Evolutionary conservation across 371 early-diverging fungal species (phyloP), one percentile per base, ranked within the genome.

Genomic region (Mucor saturninus): DNA sequence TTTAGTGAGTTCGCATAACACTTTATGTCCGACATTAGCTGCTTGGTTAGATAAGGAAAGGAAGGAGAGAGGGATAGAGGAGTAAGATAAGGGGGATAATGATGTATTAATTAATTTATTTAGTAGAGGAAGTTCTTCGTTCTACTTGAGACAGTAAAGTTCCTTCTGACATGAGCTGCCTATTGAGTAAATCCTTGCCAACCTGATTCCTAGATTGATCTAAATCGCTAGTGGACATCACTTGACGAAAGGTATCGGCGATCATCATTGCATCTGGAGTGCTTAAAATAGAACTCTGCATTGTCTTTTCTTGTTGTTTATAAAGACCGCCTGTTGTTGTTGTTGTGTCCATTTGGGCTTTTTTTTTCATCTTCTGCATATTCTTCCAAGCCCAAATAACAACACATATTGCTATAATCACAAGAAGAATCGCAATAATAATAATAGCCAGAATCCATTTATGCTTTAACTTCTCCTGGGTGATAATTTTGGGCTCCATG

Each of bases 361-460:
- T 38, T 37, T 54, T 59, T 21, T 65, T 65, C 15, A 45, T 28
- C 49, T 58, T 62, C 58, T 67, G 62, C 62, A 62, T 62, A 28
- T 62, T 57, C 52, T 51, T 50, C 49, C 56, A 67, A 6, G 62
- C n/a, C 69, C 69, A 73, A 61, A 55, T n/a, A 31, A 56, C 21
- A 35, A 59, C 37, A 49, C 48, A 40, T 5, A 63, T 21, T 4
- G 67, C 59, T 52, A 49, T 45, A 42, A 63, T 43, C 7, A 69
- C 61, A 5, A 61, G 15, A n/a, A 66, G 26, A 43, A 30, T 37
- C 7, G 64, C 60, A 40, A 69, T 32, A 14, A 69, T 46, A 32
- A 73, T 61, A 8, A 69, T 51, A 0, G 64, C 69, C n/a, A 73
- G 43, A 1, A 63, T 49, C 73, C 73, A 73, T 29, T n/a, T 21